Base-by-base conservation (phyloP, 176 grass and related monocot species). In the barley (Hordeum vulgare) region DNA sequence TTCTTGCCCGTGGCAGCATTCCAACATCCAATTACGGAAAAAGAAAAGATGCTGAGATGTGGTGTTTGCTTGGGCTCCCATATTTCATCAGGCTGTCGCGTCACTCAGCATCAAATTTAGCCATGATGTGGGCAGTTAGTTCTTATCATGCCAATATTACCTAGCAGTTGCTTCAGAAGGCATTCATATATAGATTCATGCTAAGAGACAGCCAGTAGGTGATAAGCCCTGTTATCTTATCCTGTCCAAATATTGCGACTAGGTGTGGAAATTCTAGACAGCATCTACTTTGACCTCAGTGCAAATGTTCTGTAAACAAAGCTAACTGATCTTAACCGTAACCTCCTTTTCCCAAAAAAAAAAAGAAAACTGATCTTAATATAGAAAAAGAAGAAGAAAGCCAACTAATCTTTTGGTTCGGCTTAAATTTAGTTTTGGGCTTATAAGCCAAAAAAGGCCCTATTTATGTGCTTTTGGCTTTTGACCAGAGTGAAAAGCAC, bases 61-160 rank as follows among this genome's bases (percentile, higher is more conserved):
- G 41, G 71, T 27, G 45, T 41, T 78, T 85, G 23, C 64, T 86
- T 77, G 78, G 58, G 33, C 31, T 58, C 76, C 14, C 25, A 76
- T 77, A 29, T 45, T 40, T 70, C 40, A 26, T 70, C 77, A 77
- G 37, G 11, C 42, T 80, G 39, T 70, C 27, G 20, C 23, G 42
- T 31, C 9, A 42, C 24, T 8, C 42, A 4, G 60, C 31, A 61
- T 77, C 59, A 61, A 77, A 81, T 85, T 64, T 77, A 77, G 83
- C 13, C 33, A 64, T 82, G 61, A 69, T 81, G 45, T 59, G 65
- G 40, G 18, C 45, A 21, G 81, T 54, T 81, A 77, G 76, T 66
- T 85, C 78, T 85, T 47, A 77, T 81, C 83, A 62, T 81, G 62
- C 71, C 77, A 85, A 70, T 61, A 41, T 70, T 49, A 76, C 61